These are phyloP conservation scores for Picochlorum sp. DNA, from an alignment of 139 green algal species.

Conservation along the genomic window DNA sequence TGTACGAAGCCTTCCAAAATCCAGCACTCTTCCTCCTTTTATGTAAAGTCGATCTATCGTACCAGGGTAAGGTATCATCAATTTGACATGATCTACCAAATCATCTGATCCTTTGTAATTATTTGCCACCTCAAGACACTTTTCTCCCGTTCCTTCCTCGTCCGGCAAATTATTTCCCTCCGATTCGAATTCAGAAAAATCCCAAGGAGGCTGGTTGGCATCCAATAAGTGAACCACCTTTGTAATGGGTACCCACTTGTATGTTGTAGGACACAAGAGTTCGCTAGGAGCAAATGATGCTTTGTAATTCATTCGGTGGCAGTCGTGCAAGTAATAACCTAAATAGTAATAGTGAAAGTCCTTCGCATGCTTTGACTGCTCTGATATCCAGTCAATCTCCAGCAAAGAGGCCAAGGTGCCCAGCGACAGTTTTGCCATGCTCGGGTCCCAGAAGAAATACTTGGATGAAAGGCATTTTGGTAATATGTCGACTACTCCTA, in stretches of 20 bases:
- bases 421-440: slow-evolving; percentile 48
- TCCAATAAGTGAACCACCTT: slow-evolving; percentile 9
- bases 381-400: slow-evolving; percentile 78
- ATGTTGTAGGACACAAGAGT: slow-evolving; percentile 71
- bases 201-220: background rate
- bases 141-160: slow-evolving; percentile 10
- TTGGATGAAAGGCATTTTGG: slow-evolving; percentile 69
- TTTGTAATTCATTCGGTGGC: slow-evolving; percentile 85
- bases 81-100: background rate
- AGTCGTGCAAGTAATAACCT: slow-evolving; percentile 93
- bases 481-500: slow-evolving; percentile 89
- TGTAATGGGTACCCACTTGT: slow-evolving; percentile 47
- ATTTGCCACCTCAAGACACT: background rate
- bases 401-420: slow-evolving; percentile 62
- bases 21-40: no score
- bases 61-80: background rate
- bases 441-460: slow-evolving; percentile 95
- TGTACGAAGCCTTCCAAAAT: no score
- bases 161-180: slow-evolving; percentile 19
- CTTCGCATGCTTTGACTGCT: slow-evolving; percentile 15
- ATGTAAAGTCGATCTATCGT: background rate
- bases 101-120: background rate
- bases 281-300: slow-evolving; percentile 79
- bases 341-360: slow-evolving; percentile 85
- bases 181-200: slow-evolving; percentile 10